These are phyloP conservation scores for Suillus subluteus DNA, from an alignment of 768 basidiomycete species.

Conservation along the genomic window DNA sequence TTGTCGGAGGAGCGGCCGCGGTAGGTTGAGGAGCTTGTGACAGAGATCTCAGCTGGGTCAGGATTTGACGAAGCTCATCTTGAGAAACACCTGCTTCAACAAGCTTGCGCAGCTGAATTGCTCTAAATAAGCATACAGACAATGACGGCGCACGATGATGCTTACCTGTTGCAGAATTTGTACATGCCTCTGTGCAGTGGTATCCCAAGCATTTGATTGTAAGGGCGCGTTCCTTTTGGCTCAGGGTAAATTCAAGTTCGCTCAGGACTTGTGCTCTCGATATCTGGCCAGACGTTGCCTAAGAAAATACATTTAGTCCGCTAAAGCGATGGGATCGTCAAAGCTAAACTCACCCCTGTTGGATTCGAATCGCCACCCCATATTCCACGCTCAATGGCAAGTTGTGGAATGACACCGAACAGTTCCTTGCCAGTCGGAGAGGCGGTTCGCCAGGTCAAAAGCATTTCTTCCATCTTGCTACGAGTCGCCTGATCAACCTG, in stretches of 20 bases:
- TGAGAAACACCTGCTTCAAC: slow-evolving; percentile 83
- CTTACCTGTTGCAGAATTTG: slow-evolving; percentile 81
- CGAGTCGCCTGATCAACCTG: slow-evolving; percentile 84
- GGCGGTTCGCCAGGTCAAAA: slow-evolving; percentile 91
- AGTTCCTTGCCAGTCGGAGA: slow-evolving; percentile 80
- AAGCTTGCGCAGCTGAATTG: slow-evolving; percentile 61
- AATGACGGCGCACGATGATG: slow-evolving; percentile 9
- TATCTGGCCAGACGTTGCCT: slow-evolving; percentile 49
- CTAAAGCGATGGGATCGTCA: not conserved
- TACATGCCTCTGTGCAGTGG: slow-evolving; percentile 68
- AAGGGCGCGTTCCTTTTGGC: slow-evolving; percentile 78
- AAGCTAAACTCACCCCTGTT: slow-evolving; percentile 40
- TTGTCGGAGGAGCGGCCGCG: slow-evolving; percentile 27
- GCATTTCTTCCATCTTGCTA: slow-evolving; percentile 98
- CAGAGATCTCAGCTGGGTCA: slow-evolving; percentile 67
- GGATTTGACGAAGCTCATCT: slow-evolving; percentile 76
- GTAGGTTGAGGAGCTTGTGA: slow-evolving; percentile 49
- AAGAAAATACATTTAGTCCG: slow-evolving; percentile 24
- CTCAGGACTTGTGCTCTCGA: slow-evolving; percentile 80
- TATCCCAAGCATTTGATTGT: slow-evolving; percentile 76
- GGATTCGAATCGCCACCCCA: slow-evolving; percentile 64
- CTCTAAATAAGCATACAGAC: slow-evolving; percentile 15
- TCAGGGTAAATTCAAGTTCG: slow-evolving; percentile 80
- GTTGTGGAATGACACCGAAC: slow-evolving; percentile 81
- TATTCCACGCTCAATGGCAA: slow-evolving; percentile 81